phyloP scores from a whole-genome alignment of 2,329 filamentous ascomycete species.

The Davidsoniella virescens region DNA sequence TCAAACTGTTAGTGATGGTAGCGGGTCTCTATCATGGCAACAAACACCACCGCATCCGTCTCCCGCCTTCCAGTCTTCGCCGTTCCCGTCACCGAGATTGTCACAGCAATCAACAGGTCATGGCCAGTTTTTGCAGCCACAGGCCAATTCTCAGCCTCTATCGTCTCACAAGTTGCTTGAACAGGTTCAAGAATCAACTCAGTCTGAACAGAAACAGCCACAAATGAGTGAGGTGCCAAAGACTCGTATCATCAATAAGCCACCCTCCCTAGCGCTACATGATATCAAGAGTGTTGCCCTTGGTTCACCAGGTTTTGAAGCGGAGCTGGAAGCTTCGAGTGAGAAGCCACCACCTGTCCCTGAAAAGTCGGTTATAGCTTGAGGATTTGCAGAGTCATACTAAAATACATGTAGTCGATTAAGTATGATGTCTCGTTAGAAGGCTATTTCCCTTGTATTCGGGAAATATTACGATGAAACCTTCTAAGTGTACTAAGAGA shows the following conservation, averaged over 20 bases:
- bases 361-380: background rate
- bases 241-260: background rate
- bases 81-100: slow-evolving; percentile 1
- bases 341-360: no score
- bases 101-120: no score
- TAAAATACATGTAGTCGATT: no score
- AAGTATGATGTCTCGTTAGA: no score
- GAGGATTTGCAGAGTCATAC: no score
- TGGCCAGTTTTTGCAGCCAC: no score
- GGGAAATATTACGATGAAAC: no score
- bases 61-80: background rate
- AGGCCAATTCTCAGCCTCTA: background rate
- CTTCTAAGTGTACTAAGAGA: no score
- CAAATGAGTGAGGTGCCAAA: background rate
- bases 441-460: no score
- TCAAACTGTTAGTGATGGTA: background rate
- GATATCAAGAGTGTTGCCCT: background rate
- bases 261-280: background rate
- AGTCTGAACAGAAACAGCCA: background rate
- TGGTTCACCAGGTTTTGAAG: background rate
- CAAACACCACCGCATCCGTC: background rate
- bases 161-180: no score
- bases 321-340: background rate
- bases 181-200: background rate
- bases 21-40: background rate